Conservation (phyloP, 257 asterid genomes). For the Lycium barbarum region DNA sequence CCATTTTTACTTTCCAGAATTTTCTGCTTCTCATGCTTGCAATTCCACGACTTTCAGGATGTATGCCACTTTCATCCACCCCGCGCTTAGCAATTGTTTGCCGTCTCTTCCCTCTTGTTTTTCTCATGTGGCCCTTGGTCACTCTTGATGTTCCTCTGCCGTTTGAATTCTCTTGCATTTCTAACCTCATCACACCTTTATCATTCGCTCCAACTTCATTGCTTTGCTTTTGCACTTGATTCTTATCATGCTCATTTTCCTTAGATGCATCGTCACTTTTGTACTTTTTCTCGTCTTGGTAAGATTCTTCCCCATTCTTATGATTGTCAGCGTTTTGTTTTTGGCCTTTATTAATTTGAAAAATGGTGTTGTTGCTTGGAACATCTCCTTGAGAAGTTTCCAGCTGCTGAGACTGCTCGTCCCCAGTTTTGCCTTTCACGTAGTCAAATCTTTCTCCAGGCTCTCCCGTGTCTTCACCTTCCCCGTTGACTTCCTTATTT, state of each 20-base stretch:
- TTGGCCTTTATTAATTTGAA: constrained; percentile 7
- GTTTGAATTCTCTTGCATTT: constrained; percentile 34
- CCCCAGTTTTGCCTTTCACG: constrained; percentile 31
- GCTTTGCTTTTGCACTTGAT: constrained; percentile 23
- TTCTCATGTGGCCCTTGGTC: constrained; percentile 32
- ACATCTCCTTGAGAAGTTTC: constrained; percentile 28
- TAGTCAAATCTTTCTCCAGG: constrained; percentile 28
- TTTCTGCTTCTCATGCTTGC: constrained; percentile 28
- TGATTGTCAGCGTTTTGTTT: neutral
- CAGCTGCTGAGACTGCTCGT: constrained; percentile 30
- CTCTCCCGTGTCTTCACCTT: constrained; percentile 28
- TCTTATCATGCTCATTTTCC: constrained; percentile 26
- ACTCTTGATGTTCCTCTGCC: constrained; percentile 25
- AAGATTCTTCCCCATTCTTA: constrained; percentile 27
- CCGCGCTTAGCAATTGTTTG: constrained; percentile 33
- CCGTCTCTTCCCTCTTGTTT: constrained; percentile 51
- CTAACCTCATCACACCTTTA: constrained; percentile 42
- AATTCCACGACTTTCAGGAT: constrained; percentile 26
- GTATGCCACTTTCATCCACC: constrained; percentile 30
- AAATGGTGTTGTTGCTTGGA: constrained; percentile 19
- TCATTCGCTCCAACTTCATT: constrained; percentile 19
- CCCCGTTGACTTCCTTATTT: constrained; percentile 18
- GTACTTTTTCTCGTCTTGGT: constrained; percentile 22
- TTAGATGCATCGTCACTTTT: neutral
- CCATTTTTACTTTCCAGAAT: neutral